Percentiles rank a stretch among this genome's conserved stretches.
Conservation (phyloP, 345 rosid species). For the Draba incana region DNA sequence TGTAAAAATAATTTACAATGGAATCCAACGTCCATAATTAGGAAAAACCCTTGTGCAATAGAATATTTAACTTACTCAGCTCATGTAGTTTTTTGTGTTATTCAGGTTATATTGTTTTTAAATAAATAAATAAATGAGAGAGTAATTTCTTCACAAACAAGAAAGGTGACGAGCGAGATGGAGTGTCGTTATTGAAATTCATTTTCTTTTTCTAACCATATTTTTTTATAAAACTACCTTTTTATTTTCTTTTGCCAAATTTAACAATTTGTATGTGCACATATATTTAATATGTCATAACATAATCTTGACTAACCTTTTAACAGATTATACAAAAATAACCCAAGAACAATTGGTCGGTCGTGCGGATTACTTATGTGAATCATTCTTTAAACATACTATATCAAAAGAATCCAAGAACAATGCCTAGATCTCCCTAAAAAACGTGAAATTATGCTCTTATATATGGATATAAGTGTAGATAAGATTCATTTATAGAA, state of each 20-base stretch:
- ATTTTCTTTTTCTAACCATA: conserved; percentile 17
- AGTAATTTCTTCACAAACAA: conserved; percentile 38
- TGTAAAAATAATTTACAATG: background rate
- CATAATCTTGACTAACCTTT: conserved; percentile 14
- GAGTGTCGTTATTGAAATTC: conserved; percentile 40
- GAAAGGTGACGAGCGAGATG: conserved; percentile 37
- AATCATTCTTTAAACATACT: background rate
- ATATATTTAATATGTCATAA: conserved; percentile 14
- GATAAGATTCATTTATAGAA: background rate
- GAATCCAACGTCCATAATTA: conserved; percentile 1
- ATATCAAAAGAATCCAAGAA: background rate
- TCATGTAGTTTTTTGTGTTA: background rate
- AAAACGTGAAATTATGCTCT: background rate
- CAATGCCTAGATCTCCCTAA: conserved; percentile 5
- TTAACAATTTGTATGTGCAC: conserved; percentile 1
- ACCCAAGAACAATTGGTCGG: conserved; percentile 5
- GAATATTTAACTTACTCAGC: background rate
- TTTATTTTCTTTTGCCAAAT: background rate
- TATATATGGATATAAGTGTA: background rate
- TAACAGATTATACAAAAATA: background rate
- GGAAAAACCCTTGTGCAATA: conserved; percentile 11
- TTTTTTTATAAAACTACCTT: background rate
- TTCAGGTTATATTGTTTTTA: background rate
- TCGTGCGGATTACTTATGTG: background rate
- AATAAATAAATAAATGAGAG: conserved; percentile 17